phyloP scores from a whole-genome alignment of 441 rosid genomes.

The Mallotus japonicus region DNA sequence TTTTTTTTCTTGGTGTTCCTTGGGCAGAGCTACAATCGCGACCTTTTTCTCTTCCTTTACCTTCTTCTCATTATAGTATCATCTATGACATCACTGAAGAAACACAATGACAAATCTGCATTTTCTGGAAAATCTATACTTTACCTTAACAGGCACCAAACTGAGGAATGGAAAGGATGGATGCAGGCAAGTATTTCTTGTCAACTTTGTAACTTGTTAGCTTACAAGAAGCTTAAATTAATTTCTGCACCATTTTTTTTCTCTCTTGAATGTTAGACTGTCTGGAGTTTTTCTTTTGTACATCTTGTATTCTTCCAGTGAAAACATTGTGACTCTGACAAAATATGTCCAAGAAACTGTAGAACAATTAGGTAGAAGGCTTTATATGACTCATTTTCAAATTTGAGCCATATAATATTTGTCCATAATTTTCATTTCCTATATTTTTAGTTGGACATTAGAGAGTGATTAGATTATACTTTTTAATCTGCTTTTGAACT shows the following conservation, averaged over 20 bases:
- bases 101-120: slow-evolving; percentile 75
- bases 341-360: neutral
- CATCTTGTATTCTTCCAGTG: neutral
- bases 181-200: slow-evolving; percentile 84
- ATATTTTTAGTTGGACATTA: slow-evolving; percentile 3
- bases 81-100: slow-evolving; percentile 86
- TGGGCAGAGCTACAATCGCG: slow-evolving; percentile 85
- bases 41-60: slow-evolving; percentile 92
- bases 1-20: slow-evolving; percentile 21
- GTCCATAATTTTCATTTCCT: neutral
- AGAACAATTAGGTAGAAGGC: neutral
- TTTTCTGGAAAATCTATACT: slow-evolving; percentile 73
- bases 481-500: neutral
- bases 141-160: slow-evolving; percentile 92
- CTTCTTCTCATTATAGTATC: slow-evolving; percentile 86
- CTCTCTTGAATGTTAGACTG: neutral
- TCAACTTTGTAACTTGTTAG: neutral
- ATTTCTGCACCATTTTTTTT: neutral
- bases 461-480: neutral
- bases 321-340: neutral
- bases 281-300: neutral
- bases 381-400: slow-evolving; percentile 1
- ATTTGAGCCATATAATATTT: neutral
- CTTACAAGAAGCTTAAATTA: neutral
- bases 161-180: slow-evolving; percentile 99